Percentiles rank a stretch among this genome's conserved stretches.
Evolutionary conservation across 2,329 filamentous ascomycete genomes (phyloP).

Genomic region (Aspergillus sp.): DNA sequence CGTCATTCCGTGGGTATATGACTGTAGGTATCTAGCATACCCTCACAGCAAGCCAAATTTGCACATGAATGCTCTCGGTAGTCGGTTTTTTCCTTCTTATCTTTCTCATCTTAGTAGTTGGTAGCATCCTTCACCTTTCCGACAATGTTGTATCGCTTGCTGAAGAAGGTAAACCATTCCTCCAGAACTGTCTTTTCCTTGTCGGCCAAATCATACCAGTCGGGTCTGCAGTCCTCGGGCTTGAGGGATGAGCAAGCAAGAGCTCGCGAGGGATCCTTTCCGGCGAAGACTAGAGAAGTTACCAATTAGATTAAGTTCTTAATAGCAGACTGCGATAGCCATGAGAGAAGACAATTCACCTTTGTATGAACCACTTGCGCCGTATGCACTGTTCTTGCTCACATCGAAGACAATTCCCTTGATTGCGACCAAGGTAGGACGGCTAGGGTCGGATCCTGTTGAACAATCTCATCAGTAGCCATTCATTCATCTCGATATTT

Average conservation of each 20-base stretch:
- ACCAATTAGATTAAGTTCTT: no score
- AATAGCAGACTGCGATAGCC: no score
- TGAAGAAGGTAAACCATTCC: constrained; percentile 96
- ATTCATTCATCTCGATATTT: not conserved
- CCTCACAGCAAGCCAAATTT: not conserved
- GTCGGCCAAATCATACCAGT: constrained; percentile 78
- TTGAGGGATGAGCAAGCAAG: constrained; percentile 84
- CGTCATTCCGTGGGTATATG: not conserved
- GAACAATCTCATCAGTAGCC: not conserved
- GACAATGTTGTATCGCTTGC: constrained; percentile 86
- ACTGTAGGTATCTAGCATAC: not conserved
- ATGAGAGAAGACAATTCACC: constrained; percentile 51
- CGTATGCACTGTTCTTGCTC: constrained; percentile 81
- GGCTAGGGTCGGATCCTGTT: constrained; percentile 36
- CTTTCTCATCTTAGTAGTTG: constrained; percentile 23
- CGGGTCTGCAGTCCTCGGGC: constrained; percentile 71
- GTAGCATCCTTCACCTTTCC: constrained; percentile 40
- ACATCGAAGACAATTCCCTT: constrained; percentile 96
- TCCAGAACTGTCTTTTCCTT: constrained; percentile 80
- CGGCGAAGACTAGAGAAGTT: constrained; percentile 70
- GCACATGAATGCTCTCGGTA: not conserved
- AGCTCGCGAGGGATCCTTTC: constrained; percentile 91
- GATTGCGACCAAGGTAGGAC: constrained; percentile 58
- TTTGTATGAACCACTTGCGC: constrained; percentile 75
- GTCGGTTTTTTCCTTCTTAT: not conserved